Percentiles rank a stretch among this genome's conserved stretches.
Evolutionary conservation across 164 flowering plant species (phyloP).

Genomic region (Malania oleifera): DNA sequence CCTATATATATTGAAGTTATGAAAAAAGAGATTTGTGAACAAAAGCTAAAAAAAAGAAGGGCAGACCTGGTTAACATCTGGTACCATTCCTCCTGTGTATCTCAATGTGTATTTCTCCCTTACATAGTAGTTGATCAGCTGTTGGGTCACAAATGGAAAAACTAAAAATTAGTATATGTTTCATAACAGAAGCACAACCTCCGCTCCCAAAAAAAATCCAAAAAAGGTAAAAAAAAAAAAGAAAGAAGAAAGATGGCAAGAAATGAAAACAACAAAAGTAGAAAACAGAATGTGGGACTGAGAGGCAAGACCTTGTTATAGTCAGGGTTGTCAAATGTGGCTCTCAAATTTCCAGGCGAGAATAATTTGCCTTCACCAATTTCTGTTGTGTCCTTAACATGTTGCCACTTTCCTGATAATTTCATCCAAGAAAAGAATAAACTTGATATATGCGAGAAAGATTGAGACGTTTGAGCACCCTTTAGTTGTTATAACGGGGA

Average conservation of each 20-base stretch:
- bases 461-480: too few species aligned
- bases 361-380: conserved; percentile 92
- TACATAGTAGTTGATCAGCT: conserved; percentile 83
- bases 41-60: too few species aligned
- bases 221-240: background rate
- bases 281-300: background rate
- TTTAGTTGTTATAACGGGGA: too few species aligned
- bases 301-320: conserved; percentile 59
- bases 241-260: background rate
- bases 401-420: conserved; percentile 86
- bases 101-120: conserved; percentile 90
- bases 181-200: background rate
- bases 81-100: conserved; percentile 99
- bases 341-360: conserved; percentile 97
- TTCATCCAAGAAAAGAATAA: background rate
- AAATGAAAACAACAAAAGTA: background rate
- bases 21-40: too few species aligned
- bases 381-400: conserved; percentile 89
- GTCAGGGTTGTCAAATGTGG: conserved; percentile 83
- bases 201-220: too few species aligned
- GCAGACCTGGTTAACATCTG: conserved; percentile 91
- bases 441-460: background rate
- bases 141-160: conserved; percentile 10
- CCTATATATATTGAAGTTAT: too few species aligned
- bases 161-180: background rate